phyloP scores from a whole-genome alignment of 768 basidiomycete species.

The Russula ochroleuca region DNA sequence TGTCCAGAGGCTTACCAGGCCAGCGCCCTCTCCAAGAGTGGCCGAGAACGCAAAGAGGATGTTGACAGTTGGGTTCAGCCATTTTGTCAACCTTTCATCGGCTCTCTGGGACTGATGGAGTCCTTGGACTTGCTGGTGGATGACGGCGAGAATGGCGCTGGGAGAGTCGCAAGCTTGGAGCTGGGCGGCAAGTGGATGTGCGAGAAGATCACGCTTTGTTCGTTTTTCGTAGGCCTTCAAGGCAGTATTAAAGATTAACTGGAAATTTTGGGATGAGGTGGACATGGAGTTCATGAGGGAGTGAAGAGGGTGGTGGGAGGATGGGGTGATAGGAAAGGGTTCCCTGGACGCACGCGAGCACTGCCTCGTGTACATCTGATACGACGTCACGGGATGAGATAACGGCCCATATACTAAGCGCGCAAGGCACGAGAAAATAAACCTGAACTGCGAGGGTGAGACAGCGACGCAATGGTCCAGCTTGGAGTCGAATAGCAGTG shows the following conservation, averaged over 20 bases:
- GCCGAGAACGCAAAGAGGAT: not conserved
- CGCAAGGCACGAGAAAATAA: too few relatives aligned
- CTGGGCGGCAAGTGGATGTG: not conserved
- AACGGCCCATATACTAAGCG: too few relatives aligned
- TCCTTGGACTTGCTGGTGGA: not conserved
- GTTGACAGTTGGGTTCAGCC: conserved; percentile 2
- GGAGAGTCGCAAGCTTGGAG: not conserved
- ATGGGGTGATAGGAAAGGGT: too few relatives aligned
- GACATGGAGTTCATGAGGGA: too few relatives aligned
- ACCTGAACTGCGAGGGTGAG: too few relatives aligned
- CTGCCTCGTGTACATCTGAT: too few relatives aligned
- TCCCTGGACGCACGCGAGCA: too few relatives aligned
- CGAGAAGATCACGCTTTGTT: not conserved
- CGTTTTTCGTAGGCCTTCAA: not conserved
- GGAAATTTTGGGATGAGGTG: not conserved
- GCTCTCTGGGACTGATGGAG: not conserved
- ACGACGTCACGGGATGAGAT: too few relatives aligned
- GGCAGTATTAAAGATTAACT: not conserved
- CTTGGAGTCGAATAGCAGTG: too few relatives aligned
- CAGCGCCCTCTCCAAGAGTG: not conserved
- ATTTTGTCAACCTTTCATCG: not conserved
- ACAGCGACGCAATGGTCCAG: too few relatives aligned
- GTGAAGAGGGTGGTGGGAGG: too few relatives aligned
- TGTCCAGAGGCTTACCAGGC: not conserved
- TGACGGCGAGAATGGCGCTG: not conserved